Conservation (phyloP, 768 basidiomycete species). For the Xerocomellus intermedius region DNA sequence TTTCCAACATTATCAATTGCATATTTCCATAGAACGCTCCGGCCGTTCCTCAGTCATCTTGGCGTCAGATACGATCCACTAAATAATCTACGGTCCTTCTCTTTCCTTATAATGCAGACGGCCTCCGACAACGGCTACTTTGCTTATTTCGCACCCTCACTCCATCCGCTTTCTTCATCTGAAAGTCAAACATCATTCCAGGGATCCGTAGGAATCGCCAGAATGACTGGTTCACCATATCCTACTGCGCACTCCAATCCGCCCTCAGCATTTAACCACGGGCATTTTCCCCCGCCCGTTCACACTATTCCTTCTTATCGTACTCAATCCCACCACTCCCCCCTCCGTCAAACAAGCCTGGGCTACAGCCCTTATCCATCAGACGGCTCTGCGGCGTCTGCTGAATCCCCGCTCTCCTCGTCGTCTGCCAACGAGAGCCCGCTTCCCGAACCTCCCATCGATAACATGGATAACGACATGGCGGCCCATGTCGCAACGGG, state of each 20-base stretch:
- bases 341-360: conserved; percentile 16
- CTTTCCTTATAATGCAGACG: conserved; percentile 31
- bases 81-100: conserved; percentile 12
- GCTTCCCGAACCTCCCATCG: conserved; percentile 37
- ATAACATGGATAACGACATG: conserved; percentile 32
- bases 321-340: conserved; percentile 13
- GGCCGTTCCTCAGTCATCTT: conserved; percentile 25
- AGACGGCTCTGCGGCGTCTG: conserved; percentile 34
- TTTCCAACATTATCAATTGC: conserved; percentile 36
- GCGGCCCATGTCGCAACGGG: conserved; percentile 24
- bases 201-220: conserved; percentile 12
- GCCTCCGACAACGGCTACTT: conserved; percentile 18
- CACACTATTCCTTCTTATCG: conserved; percentile 21
- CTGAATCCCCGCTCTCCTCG: conserved; percentile 41
- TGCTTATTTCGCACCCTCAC: conserved; percentile 24
- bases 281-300: conserved; percentile 19
- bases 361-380: conserved; percentile 39
- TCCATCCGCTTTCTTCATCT: conserved; percentile 15
- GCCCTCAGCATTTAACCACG: conserved; percentile 11
- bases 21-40: conserved; percentile 35
- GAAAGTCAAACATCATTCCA: conserved; percentile 2
- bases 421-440: conserved; percentile 41
- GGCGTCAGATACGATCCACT: conserved; percentile 23
- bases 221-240: conserved; percentile 28
- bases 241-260: conserved; percentile 19